Conservation (phyloP, 805 yeast species). For the Candida vaughaniae region DNA sequence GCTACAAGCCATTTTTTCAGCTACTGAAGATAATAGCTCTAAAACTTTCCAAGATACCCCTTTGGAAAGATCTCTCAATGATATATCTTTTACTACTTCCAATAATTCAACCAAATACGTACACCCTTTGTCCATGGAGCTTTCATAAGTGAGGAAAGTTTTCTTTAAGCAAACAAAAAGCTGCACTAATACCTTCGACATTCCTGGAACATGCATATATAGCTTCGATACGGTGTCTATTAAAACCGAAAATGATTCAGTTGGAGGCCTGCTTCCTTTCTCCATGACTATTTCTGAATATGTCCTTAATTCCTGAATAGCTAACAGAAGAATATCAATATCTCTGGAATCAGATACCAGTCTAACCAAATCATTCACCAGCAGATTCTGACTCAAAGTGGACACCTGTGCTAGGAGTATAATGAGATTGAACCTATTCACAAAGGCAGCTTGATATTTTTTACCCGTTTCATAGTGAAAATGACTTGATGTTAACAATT, state of each 20-base stretch:
- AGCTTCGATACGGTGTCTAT: constrained; percentile 13
- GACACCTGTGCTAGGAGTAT: constrained; percentile 34
- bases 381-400: constrained; percentile 30
- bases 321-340: constrained; percentile 20
- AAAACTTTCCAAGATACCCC: constrained; percentile 6
- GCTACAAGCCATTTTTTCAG: neutral
- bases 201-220: constrained; percentile 18
- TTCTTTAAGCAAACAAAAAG: constrained; percentile 11
- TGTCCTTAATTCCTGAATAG: constrained; percentile 20
- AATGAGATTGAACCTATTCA: constrained; percentile 38
- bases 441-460: constrained; percentile 29
- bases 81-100: neutral
- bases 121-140: neutral
- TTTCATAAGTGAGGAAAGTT: constrained; percentile 5
- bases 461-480: constrained; percentile 27
- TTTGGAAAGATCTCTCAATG: constrained; percentile 10
- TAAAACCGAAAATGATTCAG: constrained; percentile 18
- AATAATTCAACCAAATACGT: constrained; percentile 1
- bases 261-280: constrained; percentile 18
- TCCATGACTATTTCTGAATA: constrained; percentile 17
- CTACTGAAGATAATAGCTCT: neutral
- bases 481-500: constrained; percentile 38
- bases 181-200: constrained; percentile 16
- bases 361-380: constrained; percentile 23
- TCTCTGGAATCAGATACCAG: constrained; percentile 25